Base-by-base conservation (phyloP, 2,329 filamentous ascomycete genomes). In the Verticillium albo-atrum region DNA sequence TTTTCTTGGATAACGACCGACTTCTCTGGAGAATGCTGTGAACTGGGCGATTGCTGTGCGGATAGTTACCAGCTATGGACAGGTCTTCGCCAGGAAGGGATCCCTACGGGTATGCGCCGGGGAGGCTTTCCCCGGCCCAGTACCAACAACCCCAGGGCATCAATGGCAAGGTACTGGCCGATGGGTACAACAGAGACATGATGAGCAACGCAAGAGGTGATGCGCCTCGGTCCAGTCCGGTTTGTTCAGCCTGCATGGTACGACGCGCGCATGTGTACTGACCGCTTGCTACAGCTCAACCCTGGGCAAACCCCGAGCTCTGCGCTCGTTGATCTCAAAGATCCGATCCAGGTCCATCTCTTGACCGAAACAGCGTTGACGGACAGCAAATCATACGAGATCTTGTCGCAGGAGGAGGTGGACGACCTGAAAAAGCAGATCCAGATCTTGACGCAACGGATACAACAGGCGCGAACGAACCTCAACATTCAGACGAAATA, bases 401-500 rank as follows among this genome's bases (percentile, higher is more conserved):
- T 99, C 26, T 73, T 99, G 62, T 91, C 93, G 0, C 90, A 94
- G 66, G 92, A 97, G 71, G 93, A 98, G 75, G 89, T 97, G 30
- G 95, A 98, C 65, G 83, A 86, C 54, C 77, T 98, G 68, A 99
- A 98, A 81, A 96, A 92, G 72, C 91, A 97, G 77, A 85, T 88
- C 63, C 84, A 86, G 60, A 79, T 86, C 35, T 75, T 98, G 55
- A 81, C 83, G 27, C 85, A 88, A 69, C 89, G 91, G n/a, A 88
- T 97, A 65, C 90, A 94, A 63, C 88, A 91, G 37, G 88, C 91
- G 23, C 87, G 89, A 65, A 85, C 91, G 61, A 97, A 94, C 74
- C 82, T 99, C 37, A 87, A 88, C 32, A 87, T 98, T 53, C 95
- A 99, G 73, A 90, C 88, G 58, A 99, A 98, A 77, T 92, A 97